phyloP scores from a whole-genome alignment of 495 filamentous ascomycete genomes.

The Melanomma pulvis-pyrius region DNA sequence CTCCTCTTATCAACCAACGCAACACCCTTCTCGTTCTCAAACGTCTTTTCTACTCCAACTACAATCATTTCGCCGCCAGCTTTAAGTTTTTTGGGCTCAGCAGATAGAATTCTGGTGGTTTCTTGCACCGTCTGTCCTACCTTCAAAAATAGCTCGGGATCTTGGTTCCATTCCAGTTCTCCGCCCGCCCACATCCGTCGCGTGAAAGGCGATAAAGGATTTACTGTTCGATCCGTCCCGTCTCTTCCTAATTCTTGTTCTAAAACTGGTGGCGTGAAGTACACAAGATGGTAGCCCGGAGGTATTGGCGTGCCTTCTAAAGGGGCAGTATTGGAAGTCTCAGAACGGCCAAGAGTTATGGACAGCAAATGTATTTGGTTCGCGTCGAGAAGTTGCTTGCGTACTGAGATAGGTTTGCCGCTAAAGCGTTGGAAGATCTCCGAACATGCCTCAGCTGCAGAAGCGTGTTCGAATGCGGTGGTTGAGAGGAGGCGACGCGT shows the following conservation, averaged over 20 bases:
- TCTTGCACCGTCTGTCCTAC: slow-evolving; percentile 61
- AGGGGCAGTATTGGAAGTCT: slow-evolving; percentile 5
- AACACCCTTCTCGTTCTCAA: slow-evolving; percentile 54
- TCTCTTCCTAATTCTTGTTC: slow-evolving; percentile 59
- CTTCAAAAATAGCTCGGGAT: slow-evolving; percentile 49
- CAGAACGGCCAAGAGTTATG: slow-evolving; percentile 10
- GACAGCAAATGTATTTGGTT: slow-evolving; percentile 27
- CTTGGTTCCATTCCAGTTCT: slow-evolving; percentile 54
- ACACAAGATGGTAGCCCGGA: slow-evolving; percentile 33
- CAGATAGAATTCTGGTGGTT: slow-evolving; percentile 57
- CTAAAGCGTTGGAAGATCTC: slow-evolving; percentile 27
- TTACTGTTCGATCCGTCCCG: slow-evolving; percentile 72
- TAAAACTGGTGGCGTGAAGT: slow-evolving; percentile 29
- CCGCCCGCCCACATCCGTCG: slow-evolving; percentile 84
- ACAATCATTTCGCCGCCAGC: slow-evolving; percentile 67
- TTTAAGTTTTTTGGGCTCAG: slow-evolving; percentile 53
- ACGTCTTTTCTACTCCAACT: slow-evolving; percentile 65
- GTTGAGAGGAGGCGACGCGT: not conserved
- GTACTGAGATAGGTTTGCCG: slow-evolving; percentile 22
- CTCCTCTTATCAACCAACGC: slow-evolving; percentile 61
- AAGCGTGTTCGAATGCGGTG: not conserved
- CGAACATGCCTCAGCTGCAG: slow-evolving; percentile 21
- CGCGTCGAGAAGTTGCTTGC: slow-evolving; percentile 26
- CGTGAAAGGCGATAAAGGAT: slow-evolving; percentile 63
- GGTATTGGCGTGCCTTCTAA: slow-evolving; percentile 26